These are phyloP conservation scores for Magnolia sinica DNA, from an alignment of 164 flowering plant genomes.

Conservation along the genomic window DNA sequence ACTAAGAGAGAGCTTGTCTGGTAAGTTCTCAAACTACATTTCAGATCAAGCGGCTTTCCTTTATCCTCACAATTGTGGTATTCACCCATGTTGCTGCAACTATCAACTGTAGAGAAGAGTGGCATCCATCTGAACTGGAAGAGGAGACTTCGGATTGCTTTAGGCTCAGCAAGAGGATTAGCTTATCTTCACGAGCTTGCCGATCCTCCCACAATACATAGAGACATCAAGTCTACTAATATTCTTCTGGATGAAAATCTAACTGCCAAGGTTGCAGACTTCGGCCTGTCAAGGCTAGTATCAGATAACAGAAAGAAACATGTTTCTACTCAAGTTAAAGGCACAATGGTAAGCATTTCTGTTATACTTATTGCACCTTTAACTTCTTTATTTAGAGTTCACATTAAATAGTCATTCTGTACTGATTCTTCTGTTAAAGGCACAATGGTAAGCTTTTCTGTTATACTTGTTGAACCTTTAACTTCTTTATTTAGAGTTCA, in stretches of 20 bases:
- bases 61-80: not conserved
- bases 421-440: not conserved
- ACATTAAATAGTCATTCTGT: not conserved
- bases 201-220: constrained; percentile 41
- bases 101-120: constrained; percentile 27
- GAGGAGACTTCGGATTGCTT: constrained; percentile 33
- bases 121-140: constrained; percentile 35
- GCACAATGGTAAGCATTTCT: constrained; percentile 32
- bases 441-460: too few species aligned
- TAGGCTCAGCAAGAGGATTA: constrained; percentile 41
- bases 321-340: constrained; percentile 44
- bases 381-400: not conserved
- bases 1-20: constrained; percentile 53
- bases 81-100: not conserved
- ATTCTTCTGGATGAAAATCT: constrained; percentile 37
- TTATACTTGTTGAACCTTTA: too few species aligned
- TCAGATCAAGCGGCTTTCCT: not conserved
- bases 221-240: constrained; percentile 40
- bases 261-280: constrained; percentile 44
- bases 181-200: constrained; percentile 44
- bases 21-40: constrained; percentile 22
- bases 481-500: not conserved
- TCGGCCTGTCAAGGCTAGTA: constrained; percentile 37
- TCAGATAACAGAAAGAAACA: constrained; percentile 23
- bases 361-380: not conserved